Conservation (phyloP, 2,329 filamentous ascomycete genomes). For the Bretziella fagacearum region DNA sequence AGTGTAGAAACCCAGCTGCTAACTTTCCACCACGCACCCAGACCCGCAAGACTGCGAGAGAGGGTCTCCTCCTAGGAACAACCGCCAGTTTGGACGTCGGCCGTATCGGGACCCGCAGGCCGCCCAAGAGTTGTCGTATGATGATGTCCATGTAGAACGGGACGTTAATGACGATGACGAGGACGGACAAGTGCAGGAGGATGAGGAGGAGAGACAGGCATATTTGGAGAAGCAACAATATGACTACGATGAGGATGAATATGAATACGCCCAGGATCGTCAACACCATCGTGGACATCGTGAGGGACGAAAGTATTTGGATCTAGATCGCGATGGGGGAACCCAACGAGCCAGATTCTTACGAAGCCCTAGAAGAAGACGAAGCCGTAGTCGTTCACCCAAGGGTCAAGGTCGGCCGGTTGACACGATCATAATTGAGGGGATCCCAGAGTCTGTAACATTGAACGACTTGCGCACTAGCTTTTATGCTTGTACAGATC, state of each 20-base stretch:
- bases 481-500: slow-evolving; percentile 9
- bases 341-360: slow-evolving; percentile 14
- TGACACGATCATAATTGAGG: slow-evolving; percentile 38
- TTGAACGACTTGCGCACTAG: slow-evolving; percentile 8
- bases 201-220: neutral
- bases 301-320: slow-evolving; percentile 1
- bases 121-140: slow-evolving; percentile 22
- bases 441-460: slow-evolving; percentile 24
- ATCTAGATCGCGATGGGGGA: slow-evolving; percentile 15
- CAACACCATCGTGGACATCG: slow-evolving; percentile 8
- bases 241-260: slow-evolving; percentile 12
- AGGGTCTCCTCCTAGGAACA: slow-evolving; percentile 25
- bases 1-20: slow-evolving; percentile 20
- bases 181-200: slow-evolving; percentile 16
- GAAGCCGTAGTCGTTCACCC: slow-evolving; percentile 22
- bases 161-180: slow-evolving; percentile 18
- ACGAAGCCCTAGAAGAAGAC: slow-evolving; percentile 14
- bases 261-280: slow-evolving; percentile 16
- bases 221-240: slow-evolving; percentile 8
- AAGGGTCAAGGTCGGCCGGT: slow-evolving; percentile 26
- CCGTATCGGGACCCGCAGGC: too few relatives aligned
- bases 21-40: slow-evolving; percentile 25
- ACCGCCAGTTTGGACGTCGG: slow-evolving; percentile 16
- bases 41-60: slow-evolving; percentile 26
- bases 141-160: slow-evolving; percentile 19